Evolutionary conservation across 176 grass and related monocot species (phyloP).

Genomic region (Musa acuminata): DNA sequence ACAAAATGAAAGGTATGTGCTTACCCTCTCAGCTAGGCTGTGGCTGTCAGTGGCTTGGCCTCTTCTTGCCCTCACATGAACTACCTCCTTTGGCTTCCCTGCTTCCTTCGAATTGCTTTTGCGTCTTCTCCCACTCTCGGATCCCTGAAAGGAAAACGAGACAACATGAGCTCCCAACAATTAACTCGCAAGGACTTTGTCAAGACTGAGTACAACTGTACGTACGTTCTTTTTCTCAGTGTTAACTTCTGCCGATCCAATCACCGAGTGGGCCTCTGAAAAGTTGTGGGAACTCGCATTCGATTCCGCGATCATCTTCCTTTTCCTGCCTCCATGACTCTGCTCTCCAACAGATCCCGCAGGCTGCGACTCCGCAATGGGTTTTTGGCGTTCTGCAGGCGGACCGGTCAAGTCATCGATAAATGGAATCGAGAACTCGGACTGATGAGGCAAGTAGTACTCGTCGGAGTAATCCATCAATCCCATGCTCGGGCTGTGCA

Average conservation of each 20-base stretch:
- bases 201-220: not conserved
- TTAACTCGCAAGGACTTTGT: too few relatives aligned
- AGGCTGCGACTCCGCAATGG: not conserved
- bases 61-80: constrained; percentile 30
- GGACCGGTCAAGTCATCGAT: not conserved
- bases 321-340: not conserved
- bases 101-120: constrained; percentile 11
- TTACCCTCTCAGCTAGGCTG: constrained; percentile 25
- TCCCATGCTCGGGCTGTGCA: not conserved
- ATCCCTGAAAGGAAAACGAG: not conserved
- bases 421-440: not conserved
- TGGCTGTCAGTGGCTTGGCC: constrained; percentile 21
- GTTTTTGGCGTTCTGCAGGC: not conserved
- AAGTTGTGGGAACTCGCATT: not conserved
- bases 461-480: constrained; percentile 3
- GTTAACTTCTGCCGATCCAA: not conserved
- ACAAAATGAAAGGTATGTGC: not conserved
- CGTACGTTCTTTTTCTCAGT: constrained; percentile 10
- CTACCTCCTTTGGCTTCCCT: constrained; percentile 12
- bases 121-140: not conserved
- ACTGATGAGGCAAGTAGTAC: not conserved
- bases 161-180: too few relatives aligned
- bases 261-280: not conserved
- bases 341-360: not conserved
- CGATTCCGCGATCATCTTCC: not conserved